These are phyloP conservation scores for Colletotrichum abscissum DNA, from an alignment of 2,329 filamentous ascomycete species.

Conservation along the genomic window DNA sequence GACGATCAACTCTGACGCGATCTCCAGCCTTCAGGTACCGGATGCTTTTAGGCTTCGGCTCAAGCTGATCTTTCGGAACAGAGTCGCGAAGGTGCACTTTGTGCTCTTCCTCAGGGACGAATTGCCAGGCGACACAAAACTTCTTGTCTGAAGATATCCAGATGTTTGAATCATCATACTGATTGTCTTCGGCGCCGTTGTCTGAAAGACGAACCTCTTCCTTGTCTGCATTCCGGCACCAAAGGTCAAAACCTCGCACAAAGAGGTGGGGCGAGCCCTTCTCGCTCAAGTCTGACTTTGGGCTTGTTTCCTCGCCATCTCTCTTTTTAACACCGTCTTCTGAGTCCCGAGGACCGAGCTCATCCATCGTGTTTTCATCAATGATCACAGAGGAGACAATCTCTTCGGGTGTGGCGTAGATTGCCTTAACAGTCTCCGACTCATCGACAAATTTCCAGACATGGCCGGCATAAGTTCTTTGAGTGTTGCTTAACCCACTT, in stretches of 20 bases:
- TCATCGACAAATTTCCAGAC: slow-evolving; percentile 29
- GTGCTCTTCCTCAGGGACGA: slow-evolving; percentile 36
- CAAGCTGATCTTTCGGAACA: slow-evolving; percentile 41
- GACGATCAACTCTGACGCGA: slow-evolving; percentile 38
- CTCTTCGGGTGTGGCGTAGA: neutral
- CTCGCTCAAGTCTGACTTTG: neutral
- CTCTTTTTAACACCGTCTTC: neutral
- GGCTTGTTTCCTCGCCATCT: too few species aligned
- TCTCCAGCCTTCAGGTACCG: slow-evolving; percentile 44
- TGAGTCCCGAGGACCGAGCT: neutral
- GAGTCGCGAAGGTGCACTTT: slow-evolving; percentile 40
- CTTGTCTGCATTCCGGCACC: neutral
- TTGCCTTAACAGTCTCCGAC: slow-evolving; percentile 32
- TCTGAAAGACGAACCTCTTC: neutral
- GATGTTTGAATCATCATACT: slow-evolving; percentile 18
- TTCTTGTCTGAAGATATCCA: slow-evolving; percentile 35
- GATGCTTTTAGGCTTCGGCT: slow-evolving; percentile 39
- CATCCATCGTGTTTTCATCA: slow-evolving; percentile 4
- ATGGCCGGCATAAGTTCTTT: slow-evolving; percentile 29
- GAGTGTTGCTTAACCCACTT: neutral
- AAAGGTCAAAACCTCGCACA: neutral
- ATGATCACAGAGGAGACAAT: neutral
- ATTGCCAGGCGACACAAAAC: slow-evolving; percentile 40
- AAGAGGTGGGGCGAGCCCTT: neutral
- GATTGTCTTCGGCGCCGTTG: neutral